Percentiles rank a stretch among this genome's conserved stretches.
Conservation (phyloP, 202 grass and related monocot species). For the Saccharum hybrid region DNA sequence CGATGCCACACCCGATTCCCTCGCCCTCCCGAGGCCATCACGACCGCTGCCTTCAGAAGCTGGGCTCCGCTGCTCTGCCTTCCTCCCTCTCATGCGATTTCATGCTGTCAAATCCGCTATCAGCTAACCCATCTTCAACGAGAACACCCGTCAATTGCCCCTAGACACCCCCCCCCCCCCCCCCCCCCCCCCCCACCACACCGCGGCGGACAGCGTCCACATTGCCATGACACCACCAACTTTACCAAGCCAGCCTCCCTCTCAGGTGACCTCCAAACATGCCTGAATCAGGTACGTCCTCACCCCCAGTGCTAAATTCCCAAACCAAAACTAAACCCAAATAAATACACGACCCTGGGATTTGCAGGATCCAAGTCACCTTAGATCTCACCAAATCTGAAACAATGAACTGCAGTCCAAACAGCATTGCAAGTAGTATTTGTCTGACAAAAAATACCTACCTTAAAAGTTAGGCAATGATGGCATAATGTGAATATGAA, state of each 20-base stretch:
- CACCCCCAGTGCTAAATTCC: background rate
- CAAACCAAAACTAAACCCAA: background rate
- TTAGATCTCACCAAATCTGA: background rate
- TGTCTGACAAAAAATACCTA: conserved; percentile 21
- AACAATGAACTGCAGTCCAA: background rate
- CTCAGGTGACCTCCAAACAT: background rate
- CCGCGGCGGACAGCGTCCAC: background rate
- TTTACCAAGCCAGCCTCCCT: background rate
- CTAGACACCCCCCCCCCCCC: no score
- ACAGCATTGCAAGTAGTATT: background rate
- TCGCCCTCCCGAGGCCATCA: background rate
- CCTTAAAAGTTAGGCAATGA: conserved; percentile 38
- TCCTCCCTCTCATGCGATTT: background rate
- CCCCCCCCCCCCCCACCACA: no score
- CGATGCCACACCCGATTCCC: background rate
- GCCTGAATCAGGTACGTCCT: background rate
- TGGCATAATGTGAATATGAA: conserved; percentile 7
- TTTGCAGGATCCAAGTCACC: background rate
- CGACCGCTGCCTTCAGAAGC: background rate
- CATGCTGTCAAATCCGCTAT: background rate
- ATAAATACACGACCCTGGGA: no score
- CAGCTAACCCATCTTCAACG: background rate
- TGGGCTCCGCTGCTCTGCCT: background rate
- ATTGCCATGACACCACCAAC: background rate
- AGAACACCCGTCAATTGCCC: background rate